These are phyloP conservation scores for Phytopythium cucurbitacearum DNA, from an alignment of 352 stramenopile species.

Conservation along the genomic window DNA sequence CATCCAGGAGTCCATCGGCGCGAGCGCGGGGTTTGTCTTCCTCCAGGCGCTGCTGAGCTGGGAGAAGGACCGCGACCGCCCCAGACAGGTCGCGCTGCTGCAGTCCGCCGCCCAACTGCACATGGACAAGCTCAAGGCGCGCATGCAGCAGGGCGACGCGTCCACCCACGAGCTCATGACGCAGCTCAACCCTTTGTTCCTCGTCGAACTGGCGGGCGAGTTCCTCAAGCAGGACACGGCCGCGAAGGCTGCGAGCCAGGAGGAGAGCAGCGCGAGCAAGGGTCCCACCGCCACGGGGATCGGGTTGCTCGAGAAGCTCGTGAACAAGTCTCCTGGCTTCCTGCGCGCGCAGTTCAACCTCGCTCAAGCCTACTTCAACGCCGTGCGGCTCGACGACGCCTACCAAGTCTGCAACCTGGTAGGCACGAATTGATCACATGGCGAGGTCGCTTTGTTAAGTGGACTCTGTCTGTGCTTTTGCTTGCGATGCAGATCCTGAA, in stretches of 20 bases:
- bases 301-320: constrained; percentile 79
- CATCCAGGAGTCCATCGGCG: constrained; percentile 85
- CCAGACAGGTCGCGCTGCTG: constrained; percentile 67
- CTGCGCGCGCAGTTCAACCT: constrained; percentile 81
- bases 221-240: constrained; percentile 53
- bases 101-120: constrained; percentile 77
- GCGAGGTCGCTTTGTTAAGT: background rate
- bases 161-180: constrained; percentile 77
- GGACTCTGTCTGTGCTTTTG: background rate
- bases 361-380: constrained; percentile 74
- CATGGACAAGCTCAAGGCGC: constrained; percentile 75
- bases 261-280: constrained; percentile 17
- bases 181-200: constrained; percentile 84
- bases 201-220: constrained; percentile 84
- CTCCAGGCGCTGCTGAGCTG: constrained; percentile 84
- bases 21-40: constrained; percentile 76
- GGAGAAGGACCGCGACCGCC: constrained; percentile 66
- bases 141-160: constrained; percentile 50
- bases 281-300: constrained; percentile 56
- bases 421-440: constrained; percentile 4
- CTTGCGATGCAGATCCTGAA: constrained; percentile 45
- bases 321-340: constrained; percentile 80
- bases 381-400: constrained; percentile 69
- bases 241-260: constrained; percentile 3
- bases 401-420: constrained; percentile 67